Conservation (phyloP, 176 grass and related monocot species). For the Aegilops umbellulata region DNA sequence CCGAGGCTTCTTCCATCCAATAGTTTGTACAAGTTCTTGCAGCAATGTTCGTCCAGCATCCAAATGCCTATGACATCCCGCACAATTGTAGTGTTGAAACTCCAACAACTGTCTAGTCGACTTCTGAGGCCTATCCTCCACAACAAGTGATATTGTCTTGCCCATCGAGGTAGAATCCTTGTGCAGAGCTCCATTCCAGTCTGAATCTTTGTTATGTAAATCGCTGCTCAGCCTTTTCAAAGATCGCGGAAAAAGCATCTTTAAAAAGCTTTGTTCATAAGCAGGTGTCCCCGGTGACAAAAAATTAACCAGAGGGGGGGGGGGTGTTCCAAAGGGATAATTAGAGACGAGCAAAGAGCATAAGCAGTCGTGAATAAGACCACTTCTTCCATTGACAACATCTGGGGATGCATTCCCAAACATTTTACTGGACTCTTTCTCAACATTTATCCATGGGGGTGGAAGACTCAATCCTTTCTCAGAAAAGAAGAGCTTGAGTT, state of each 20-base stretch:
- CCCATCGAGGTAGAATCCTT: conserved; percentile 63
- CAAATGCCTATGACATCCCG: conserved; percentile 77
- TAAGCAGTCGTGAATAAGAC: conserved; percentile 89
- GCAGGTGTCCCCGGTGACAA: conserved; percentile 52
- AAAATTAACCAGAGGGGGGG: conserved; percentile 71
- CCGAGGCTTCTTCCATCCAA: conserved; percentile 82
- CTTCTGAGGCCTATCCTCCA: conserved; percentile 77
- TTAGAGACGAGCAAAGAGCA: conserved; percentile 53
- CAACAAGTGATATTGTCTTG: conserved; percentile 85
- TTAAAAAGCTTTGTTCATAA: conserved; percentile 57
- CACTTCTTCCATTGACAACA: conserved; percentile 79
- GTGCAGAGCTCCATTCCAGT: conserved; percentile 28
- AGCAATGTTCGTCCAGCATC: conserved; percentile 75
- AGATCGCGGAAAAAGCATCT: conserved; percentile 46
- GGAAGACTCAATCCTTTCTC: conserved; percentile 73
- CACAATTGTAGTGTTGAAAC: conserved; percentile 87
- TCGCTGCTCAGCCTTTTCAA: conserved; percentile 50
- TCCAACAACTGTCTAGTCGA: conserved; percentile 78
- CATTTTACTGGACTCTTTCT: conserved; percentile 82
- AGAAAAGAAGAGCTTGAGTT: conserved; percentile 73
- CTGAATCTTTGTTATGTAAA: conserved; percentile 54
- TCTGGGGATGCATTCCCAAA: conserved; percentile 95
- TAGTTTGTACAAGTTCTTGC: conserved; percentile 70
- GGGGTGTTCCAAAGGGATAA: conserved; percentile 59
- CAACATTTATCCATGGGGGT: conserved; percentile 61